Evolutionary conservation across 1,139 yeast species (phyloP).

Genomic region (Debaryomyces sp.): DNA sequence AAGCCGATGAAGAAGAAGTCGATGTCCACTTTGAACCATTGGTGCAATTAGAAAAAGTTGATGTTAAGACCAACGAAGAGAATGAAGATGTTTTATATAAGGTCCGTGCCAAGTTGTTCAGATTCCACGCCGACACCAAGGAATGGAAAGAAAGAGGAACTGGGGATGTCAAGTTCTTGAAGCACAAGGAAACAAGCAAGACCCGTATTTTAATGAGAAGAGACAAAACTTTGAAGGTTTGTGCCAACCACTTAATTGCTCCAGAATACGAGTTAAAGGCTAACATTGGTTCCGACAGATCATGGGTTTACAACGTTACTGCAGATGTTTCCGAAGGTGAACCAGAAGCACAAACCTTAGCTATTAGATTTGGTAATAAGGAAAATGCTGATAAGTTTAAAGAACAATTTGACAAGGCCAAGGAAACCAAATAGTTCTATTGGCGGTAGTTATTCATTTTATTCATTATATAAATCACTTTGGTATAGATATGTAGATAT

Average conservation of each 20-base stretch:
- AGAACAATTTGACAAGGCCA: slow-evolving; percentile 85
- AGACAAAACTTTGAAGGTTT: slow-evolving; percentile 95
- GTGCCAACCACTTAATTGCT: slow-evolving; percentile 93
- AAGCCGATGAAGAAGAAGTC: slow-evolving; percentile 83
- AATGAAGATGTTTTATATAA: slow-evolving; percentile 87
- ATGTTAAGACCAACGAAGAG: slow-evolving; percentile 96
- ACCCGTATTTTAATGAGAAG: slow-evolving; percentile 96
- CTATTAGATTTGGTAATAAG: slow-evolving; percentile 95
- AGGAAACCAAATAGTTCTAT: slow-evolving; percentile 34
- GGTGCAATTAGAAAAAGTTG: slow-evolving; percentile 93
- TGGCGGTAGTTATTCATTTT: background rate
- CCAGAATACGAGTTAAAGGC: slow-evolving; percentile 87
- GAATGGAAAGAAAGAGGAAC: slow-evolving; percentile 99
- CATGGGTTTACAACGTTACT: slow-evolving; percentile 96
- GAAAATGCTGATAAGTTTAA: slow-evolving; percentile 97
- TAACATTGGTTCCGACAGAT: slow-evolving; percentile 95
- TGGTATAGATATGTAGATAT: background rate
- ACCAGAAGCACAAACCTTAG: slow-evolving; percentile 95
- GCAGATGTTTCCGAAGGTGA: slow-evolving; percentile 96
- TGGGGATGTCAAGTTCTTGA: slow-evolving; percentile 94
- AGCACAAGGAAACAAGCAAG: slow-evolving; percentile 80
- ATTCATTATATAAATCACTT: background rate
- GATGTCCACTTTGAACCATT: slow-evolving; percentile 97
- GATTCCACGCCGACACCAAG: slow-evolving; percentile 77
- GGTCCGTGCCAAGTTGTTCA: slow-evolving; percentile 92